phyloP scores from a whole-genome alignment of 1,139 yeast genomes.

The Pichia cactophila region DNA sequence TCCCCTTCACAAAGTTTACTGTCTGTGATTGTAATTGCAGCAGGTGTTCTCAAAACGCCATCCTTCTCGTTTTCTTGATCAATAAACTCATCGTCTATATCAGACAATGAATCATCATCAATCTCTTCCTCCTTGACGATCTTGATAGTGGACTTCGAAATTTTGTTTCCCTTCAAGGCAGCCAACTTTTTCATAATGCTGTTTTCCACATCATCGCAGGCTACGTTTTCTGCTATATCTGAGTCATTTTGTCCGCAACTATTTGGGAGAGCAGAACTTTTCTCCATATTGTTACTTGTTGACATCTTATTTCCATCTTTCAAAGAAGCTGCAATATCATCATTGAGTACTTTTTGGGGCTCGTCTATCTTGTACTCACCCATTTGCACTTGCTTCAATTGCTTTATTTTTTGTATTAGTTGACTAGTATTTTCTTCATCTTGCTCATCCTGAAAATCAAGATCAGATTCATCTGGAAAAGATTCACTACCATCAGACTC shows the following conservation, averaged over 20 bases:
- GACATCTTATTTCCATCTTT: slow-evolving; percentile 9
- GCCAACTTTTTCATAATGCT: slow-evolving; percentile 15
- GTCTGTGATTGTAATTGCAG: too few species aligned
- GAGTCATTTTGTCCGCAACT: too few species aligned
- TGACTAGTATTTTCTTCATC: slow-evolving; percentile 16
- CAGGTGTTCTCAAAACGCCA: too few species aligned
- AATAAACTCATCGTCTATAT: not conserved
- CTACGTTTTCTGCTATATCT: not conserved
- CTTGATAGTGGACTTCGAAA: slow-evolving; percentile 8
- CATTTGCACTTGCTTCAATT: slow-evolving; percentile 14
- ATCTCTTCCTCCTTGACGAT: slow-evolving; percentile 23
- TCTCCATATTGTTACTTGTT: slow-evolving; percentile 17
- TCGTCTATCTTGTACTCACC: slow-evolving; percentile 19
- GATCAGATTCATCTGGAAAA: slow-evolving; percentile 20
- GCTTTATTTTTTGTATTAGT: slow-evolving; percentile 14
- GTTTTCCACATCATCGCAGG: slow-evolving; percentile 9
- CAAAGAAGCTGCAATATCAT: slow-evolving; percentile 6
- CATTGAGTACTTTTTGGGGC: not conserved
- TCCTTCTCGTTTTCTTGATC: not conserved
- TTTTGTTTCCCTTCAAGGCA: slow-evolving; percentile 13
- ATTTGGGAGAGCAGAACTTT: slow-evolving; percentile 10
- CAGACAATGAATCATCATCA: slow-evolving; percentile 16
- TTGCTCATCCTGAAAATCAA: slow-evolving; percentile 21
- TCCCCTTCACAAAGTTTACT: too few species aligned
- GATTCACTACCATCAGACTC: slow-evolving; percentile 18